A percentile compares a stretch with the other conserved stretches of the same genome.
phyloP scores from a whole-genome alignment of 2,329 filamentous ascomycete species.

The Ampelomyces quisqualis region DNA sequence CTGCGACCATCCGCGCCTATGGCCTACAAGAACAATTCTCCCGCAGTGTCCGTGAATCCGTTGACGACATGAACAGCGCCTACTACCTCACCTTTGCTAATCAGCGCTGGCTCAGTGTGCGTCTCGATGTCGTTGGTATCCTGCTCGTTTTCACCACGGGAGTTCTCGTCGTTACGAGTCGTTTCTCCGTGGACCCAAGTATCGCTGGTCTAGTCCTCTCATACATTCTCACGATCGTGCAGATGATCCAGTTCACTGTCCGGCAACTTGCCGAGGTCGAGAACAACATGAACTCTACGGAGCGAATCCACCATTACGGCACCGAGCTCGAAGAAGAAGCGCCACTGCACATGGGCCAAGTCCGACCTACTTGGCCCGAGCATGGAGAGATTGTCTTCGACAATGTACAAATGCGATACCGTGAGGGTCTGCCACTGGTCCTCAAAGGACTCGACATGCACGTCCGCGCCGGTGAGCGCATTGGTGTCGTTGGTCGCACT shows the following conservation, averaged over 20 bases:
- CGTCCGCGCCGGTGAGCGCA: conserved; percentile 72
- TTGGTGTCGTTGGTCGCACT: conserved; percentile 79
- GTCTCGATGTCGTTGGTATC: conserved; percentile 82
- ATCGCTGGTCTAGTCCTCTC: conserved; percentile 86
- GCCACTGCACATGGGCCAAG: conserved; percentile 70
- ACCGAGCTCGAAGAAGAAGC: conserved; percentile 86
- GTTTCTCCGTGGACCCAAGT: conserved; percentile 80
- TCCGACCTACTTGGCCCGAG: conserved; percentile 79
- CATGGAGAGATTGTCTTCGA: conserved; percentile 66
- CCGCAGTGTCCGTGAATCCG: conserved; percentile 65
- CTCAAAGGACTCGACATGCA: conserved; percentile 61
- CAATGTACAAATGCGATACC: conserved; percentile 55
- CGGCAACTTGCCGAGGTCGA: conserved; percentile 93
- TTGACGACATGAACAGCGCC: conserved; percentile 90
- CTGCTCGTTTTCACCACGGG: conserved; percentile 82
- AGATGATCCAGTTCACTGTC: conserved; percentile 95
- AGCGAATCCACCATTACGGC: conserved; percentile 88
- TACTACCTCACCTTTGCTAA: conserved; percentile 96
- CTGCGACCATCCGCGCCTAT: conserved; percentile 85
- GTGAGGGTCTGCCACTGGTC: conserved; percentile 51
- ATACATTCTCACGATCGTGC: conserved; percentile 89
- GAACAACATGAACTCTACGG: conserved; percentile 96
- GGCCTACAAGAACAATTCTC: conserved; percentile 77
- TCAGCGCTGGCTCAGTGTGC: conserved; percentile 86
- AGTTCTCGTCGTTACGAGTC: conserved; percentile 87